A percentile compares a stretch with the other conserved stretches of the same genome.
Conservation (phyloP, 768 basidiomycete genomes). For the Boletus reticuloceps region DNA sequence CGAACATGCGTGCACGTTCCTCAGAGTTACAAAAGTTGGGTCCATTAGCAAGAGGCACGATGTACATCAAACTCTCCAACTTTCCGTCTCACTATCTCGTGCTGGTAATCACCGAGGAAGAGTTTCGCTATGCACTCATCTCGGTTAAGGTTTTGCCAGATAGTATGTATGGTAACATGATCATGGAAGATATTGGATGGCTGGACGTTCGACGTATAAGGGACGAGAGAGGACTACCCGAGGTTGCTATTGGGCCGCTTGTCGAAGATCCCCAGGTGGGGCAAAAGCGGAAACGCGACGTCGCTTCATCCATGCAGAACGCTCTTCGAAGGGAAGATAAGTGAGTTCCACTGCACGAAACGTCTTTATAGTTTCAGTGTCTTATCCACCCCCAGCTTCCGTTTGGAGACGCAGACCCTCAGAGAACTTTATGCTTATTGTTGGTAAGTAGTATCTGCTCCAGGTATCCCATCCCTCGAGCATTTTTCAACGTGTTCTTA, state of each 20-base stretch:
- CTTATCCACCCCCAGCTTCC: constrained; percentile 39
- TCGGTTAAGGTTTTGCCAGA: constrained; percentile 55
- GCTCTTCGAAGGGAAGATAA: constrained; percentile 26
- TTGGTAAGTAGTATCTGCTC: constrained; percentile 51
- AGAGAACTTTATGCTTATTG: constrained; percentile 85
- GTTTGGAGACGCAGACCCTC: constrained; percentile 68
- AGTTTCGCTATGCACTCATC: constrained; percentile 81
- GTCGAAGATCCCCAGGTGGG: constrained; percentile 21
- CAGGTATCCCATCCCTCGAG: neutral
- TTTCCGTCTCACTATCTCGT: constrained; percentile 85
- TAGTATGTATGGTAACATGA: constrained; percentile 55
- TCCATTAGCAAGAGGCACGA: constrained; percentile 50
- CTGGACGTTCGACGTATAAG: constrained; percentile 69
- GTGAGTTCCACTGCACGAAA: constrained; percentile 13
- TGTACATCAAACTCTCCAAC: constrained; percentile 76
- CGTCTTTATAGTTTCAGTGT: neutral
- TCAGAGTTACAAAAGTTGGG: constrained; percentile 75
- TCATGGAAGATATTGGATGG: constrained; percentile 80
- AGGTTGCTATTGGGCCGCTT: constrained; percentile 10
- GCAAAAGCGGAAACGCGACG: constrained; percentile 32
- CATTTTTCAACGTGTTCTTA: constrained; percentile 25
- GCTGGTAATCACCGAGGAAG: constrained; percentile 73
- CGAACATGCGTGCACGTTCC: neutral
- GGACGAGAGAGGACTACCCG: constrained; percentile 35
- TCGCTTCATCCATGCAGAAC: neutral